phyloP scores from a whole-genome alignment of 345 rosid species.

The Brassica carinata region DNA sequence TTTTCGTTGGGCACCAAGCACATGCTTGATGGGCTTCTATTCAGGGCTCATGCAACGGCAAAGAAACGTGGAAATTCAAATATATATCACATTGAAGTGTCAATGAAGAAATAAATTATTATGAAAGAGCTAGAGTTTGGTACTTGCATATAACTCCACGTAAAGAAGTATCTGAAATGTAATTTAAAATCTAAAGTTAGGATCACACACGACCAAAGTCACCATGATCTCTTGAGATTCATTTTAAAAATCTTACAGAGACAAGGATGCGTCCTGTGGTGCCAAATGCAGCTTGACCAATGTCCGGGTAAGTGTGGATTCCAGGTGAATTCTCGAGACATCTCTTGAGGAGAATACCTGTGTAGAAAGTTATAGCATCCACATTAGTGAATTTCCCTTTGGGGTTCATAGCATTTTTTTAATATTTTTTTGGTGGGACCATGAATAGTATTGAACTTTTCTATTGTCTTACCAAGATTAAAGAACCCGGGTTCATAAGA shows the following conservation, averaged over 20 bases:
- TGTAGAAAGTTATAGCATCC: constrained; percentile 46
- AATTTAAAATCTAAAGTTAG: neutral
- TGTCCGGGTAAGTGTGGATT: constrained; percentile 70
- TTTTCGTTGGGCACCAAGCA: too few relatives aligned
- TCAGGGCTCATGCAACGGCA: neutral
- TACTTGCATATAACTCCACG: constrained; percentile 71
- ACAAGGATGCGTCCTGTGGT: constrained; percentile 55
- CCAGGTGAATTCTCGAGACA: constrained; percentile 70
- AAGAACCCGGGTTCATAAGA: too few relatives aligned
- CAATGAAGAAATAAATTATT: neutral
- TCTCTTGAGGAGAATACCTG: constrained; percentile 61
- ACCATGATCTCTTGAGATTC: neutral
- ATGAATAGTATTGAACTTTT: too few relatives aligned
- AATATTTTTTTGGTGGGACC: too few relatives aligned
- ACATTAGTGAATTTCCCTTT: too few relatives aligned
- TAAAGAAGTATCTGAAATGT: constrained; percentile 64
- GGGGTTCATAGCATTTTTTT: too few relatives aligned
- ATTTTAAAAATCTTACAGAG: constrained; percentile 46
- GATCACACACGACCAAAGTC: neutral
- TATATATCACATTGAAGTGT: neutral
- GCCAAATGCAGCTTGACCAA: constrained; percentile 90
- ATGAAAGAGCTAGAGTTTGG: neutral
- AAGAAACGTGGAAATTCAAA: neutral
- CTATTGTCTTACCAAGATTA: too few relatives aligned
- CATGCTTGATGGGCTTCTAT: too few relatives aligned